Evolutionary conservation across 2,329 filamentous ascomycete species (phyloP).

Genomic region (Colletotrichum cereale): DNA sequence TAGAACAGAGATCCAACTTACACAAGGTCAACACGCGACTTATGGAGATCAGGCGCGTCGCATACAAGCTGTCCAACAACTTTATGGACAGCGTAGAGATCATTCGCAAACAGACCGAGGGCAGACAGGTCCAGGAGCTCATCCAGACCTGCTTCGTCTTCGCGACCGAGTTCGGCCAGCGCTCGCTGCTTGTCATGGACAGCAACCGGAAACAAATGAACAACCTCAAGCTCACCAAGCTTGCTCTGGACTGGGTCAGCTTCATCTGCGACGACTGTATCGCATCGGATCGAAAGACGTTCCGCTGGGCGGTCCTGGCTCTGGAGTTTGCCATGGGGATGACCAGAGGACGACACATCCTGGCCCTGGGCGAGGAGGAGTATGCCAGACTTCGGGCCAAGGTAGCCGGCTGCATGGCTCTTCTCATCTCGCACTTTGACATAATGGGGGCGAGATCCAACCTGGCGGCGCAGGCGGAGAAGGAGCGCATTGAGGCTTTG

Average conservation of each 20-base stretch:
- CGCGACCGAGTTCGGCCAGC: conserved; percentile 97
- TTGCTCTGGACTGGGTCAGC: conserved; percentile 96
- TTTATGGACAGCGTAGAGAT: conserved; percentile 99
- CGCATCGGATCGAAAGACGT: conserved; percentile 93
- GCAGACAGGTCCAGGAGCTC: conserved; percentile 90
- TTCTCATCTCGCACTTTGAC: conserved; percentile 98
- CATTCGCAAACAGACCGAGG: conserved; percentile 86
- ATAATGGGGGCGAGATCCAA: conserved; percentile 98
- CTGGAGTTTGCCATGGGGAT: conserved; percentile 98
- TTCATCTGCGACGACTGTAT: conserved; percentile 98
- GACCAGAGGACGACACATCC: conserved; percentile 91
- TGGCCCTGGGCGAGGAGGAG: conserved; percentile 90
- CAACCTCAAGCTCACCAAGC: conserved; percentile 91
- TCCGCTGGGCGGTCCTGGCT: conserved; percentile 95
- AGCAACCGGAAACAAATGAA: conserved; percentile 96
- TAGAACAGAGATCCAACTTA: conserved; percentile 93
- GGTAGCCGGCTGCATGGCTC: conserved; percentile 96
- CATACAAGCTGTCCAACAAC: conserved; percentile 95
- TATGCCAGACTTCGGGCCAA: conserved; percentile 86
- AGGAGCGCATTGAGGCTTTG: conserved; percentile 85
- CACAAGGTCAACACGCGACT: conserved; percentile 91
- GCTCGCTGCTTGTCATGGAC: conserved; percentile 95
- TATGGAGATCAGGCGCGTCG: conserved; percentile 94
- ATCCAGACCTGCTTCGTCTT: conserved; percentile 99
- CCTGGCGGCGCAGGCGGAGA: conserved; percentile 92